phyloP scores from a whole-genome alignment of 805 yeast species.

The Candida germanica region DNA sequence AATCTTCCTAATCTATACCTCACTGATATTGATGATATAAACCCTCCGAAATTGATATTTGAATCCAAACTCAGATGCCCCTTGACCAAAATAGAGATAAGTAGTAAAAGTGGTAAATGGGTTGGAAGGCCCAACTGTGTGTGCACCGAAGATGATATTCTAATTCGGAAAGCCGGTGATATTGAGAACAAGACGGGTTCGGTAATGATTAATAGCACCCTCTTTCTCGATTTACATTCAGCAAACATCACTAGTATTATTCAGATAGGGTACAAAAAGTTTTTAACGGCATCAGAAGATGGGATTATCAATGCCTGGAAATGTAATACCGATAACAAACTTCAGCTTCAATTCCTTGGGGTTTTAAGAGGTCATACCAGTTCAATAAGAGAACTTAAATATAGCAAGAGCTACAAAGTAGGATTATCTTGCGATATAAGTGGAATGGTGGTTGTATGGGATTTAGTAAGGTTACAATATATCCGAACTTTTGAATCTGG shows the following conservation, averaged over 20 bases:
- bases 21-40: constrained; percentile 26
- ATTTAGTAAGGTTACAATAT: constrained; percentile 49
- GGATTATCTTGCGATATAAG: constrained; percentile 51
- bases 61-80: constrained; percentile 42
- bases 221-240: constrained; percentile 43
- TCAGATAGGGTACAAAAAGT: constrained; percentile 39
- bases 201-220: constrained; percentile 38
- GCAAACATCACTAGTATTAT: constrained; percentile 37
- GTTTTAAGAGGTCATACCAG: constrained; percentile 58
- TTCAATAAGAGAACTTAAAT: constrained; percentile 43
- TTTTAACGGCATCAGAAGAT: constrained; percentile 51
- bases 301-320: constrained; percentile 65
- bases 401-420: constrained; percentile 51
- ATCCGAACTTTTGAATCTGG: constrained; percentile 34
- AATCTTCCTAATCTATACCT: constrained; percentile 35
- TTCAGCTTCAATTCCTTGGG: constrained; percentile 38
- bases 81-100: constrained; percentile 44
- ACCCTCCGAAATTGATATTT: constrained; percentile 37
- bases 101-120: constrained; percentile 46
- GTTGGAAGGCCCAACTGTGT: constrained; percentile 45
- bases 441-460: constrained; percentile 66
- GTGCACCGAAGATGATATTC: constrained; percentile 33
- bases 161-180: constrained; percentile 29
- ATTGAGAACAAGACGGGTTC: constrained; percentile 25
- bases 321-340: constrained; percentile 27